Conservation (phyloP, 2,329 filamentous ascomycete species). For the Phoma sp. region DNA sequence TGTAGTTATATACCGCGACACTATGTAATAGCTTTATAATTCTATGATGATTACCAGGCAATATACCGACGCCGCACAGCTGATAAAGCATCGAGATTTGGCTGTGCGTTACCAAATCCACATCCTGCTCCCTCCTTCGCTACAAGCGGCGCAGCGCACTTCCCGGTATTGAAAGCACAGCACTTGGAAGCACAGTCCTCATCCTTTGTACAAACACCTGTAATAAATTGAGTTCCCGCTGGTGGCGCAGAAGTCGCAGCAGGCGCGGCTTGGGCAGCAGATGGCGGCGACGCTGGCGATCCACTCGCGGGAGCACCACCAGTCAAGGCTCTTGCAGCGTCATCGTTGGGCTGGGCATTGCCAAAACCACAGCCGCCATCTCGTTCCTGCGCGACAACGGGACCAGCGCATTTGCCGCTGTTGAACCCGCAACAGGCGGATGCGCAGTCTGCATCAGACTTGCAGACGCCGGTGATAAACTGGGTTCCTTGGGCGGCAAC, state of each 20-base stretch:
- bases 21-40: no score
- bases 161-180: conserved; percentile 2
- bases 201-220: not conserved
- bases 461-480: conserved; percentile 2
- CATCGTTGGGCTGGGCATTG: not conserved
- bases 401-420: not conserved
- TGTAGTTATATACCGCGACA: no score
- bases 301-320: not conserved
- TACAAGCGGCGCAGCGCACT: not conserved
- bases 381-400: conserved; percentile 3
- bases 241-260: not conserved
- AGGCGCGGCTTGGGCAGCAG: not conserved
- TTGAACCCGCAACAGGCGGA: conserved; percentile 5
- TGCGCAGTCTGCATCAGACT: not conserved
- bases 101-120: not conserved
- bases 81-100: not conserved
- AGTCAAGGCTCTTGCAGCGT: not conserved
- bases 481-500: conserved; percentile 1
- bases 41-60: no score
- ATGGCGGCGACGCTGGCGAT: not conserved
- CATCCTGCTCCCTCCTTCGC: conserved; percentile 1
- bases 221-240: conserved; percentile 1
- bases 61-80: not conserved
- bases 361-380: conserved; percentile 1
- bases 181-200: not conserved